Base-by-base conservation (phyloP, 2,329 filamentous ascomycete genomes). In the Ciborinia camelliae region DNA sequence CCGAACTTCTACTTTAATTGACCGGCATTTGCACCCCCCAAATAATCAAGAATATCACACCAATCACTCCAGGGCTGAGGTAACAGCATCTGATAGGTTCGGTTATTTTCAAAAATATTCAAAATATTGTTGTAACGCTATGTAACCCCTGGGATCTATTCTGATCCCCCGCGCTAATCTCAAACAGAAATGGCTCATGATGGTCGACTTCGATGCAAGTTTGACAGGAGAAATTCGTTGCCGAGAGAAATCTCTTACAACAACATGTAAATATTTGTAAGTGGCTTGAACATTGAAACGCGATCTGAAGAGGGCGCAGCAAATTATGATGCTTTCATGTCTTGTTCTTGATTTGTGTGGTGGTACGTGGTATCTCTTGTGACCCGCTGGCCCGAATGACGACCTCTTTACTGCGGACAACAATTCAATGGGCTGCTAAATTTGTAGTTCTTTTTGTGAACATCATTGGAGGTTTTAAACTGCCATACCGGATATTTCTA, bases 301-400 rank as follows among this genome's bases (percentile, higher is more conserved):
- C 14, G 30, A 37, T 48, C 32, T 57, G 51, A 63, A 35, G 20
- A 57, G 51, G 61, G 61, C 28, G 61, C 30, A 63, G 61, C 15
- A 59, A 43, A 35, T 35, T 35, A 30, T 35, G 39, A 28, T 14
- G 30, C 28, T 57, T 48, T n/a, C 12, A 43, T 57, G 30, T 55
- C 23, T 50, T 37, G 3, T n/a, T 39, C 20, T 35, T 35, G 39
- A 35, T 63, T 28, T 15, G 9, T 43, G 39, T 23, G 48, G 61
- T 37, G 39, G 18, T 37, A 28, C 7, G 7, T 14, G 23, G 26
- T 62, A 39, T 6, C 8, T 6, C 14, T 26, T 41, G 14, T 18
- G 28, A 26, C 14, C 28, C 8, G 8, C 12, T n/a, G n/a, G 4
- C 20, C 59, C 26, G 14, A 20, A 32, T n/a, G 39, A 43, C 9